A percentile compares a stretch with the other conserved stretches of the same genome.
Conservation (phyloP, 2,329 filamentous ascomycete species). For the Cladosporium velox region DNA sequence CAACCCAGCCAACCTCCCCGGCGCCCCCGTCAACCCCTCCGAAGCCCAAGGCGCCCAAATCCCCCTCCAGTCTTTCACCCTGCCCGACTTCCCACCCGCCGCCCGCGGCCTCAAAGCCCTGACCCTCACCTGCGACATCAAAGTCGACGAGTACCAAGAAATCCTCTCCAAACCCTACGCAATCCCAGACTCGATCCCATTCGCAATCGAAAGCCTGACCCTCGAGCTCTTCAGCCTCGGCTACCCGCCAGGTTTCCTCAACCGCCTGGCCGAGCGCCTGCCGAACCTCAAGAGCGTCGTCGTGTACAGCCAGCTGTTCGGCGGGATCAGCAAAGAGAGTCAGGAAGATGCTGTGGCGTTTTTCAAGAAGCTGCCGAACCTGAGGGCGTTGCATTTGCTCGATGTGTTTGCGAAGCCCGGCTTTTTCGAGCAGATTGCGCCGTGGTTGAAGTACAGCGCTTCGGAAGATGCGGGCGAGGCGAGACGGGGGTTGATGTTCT, state of each 20-base stretch:
- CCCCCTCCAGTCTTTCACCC: conserved; percentile 47
- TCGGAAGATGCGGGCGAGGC: conserved; percentile 33
- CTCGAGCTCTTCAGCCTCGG: conserved; percentile 53
- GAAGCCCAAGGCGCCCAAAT: conserved; percentile 49
- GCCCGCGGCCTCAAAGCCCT: conserved; percentile 48
- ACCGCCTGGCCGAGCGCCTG: conserved; percentile 42
- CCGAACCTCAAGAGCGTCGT: conserved; percentile 48
- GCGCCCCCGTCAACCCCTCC: conserved; percentile 41
- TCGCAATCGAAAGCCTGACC: conserved; percentile 46
- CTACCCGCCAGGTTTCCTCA: conserved; percentile 49
- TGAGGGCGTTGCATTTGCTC: conserved; percentile 50
- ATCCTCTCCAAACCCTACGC: conserved; percentile 41
- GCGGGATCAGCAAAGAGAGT: conserved; percentile 44
- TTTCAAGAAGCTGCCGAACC: conserved; percentile 40
- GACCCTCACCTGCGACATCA: conserved; percentile 53
- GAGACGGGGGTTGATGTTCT: conserved; percentile 42
- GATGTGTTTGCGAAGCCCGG: conserved; percentile 48
- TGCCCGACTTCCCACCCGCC: conserved; percentile 49
- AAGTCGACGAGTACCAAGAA: conserved; percentile 48
- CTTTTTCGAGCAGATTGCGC: conserved; percentile 41
- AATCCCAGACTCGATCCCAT: conserved; percentile 42
- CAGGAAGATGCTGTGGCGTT: conserved; percentile 45
- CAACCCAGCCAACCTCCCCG: conserved; percentile 38
- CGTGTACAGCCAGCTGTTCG: conserved; percentile 50
- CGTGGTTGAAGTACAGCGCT: conserved; percentile 37